phyloP scores from a whole-genome alignment of 257 asterid species.

The Vinca minor region DNA sequence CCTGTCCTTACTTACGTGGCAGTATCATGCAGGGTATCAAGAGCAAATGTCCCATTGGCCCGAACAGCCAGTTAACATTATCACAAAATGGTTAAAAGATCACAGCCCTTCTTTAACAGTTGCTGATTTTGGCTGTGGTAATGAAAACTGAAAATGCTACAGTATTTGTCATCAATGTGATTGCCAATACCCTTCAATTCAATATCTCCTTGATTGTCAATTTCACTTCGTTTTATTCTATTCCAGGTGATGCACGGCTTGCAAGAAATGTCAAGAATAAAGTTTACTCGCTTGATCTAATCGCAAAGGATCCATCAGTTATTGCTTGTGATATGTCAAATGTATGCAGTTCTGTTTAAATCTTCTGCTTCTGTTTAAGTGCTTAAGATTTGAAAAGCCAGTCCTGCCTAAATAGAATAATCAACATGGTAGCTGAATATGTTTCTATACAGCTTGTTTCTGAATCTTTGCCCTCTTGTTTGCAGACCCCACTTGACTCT shows the following conservation, averaged over 20 bases:
- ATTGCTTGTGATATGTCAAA: constrained; percentile 92
- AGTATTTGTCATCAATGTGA: not conserved
- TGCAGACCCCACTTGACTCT: constrained; percentile 76
- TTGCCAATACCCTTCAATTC: constrained; percentile 4
- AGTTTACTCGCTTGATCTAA: constrained; percentile 82
- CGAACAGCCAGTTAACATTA: constrained; percentile 64
- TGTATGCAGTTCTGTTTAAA: constrained; percentile 31
- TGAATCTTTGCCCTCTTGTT: constrained; percentile 11
- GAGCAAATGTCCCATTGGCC: constrained; percentile 95
- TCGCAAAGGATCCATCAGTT: constrained; percentile 71
- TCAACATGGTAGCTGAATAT: not conserved
- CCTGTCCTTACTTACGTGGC: constrained; percentile 29
- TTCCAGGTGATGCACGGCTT: constrained; percentile 81
- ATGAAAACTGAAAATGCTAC: constrained; percentile 14
- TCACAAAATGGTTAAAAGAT: constrained; percentile 70
- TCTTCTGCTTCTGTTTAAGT: not conserved
- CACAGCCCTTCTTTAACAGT: constrained; percentile 56
- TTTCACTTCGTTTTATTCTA: constrained; percentile 4
- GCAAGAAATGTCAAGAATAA: constrained; percentile 75
- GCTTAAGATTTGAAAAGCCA: not conserved
- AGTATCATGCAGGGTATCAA: constrained; percentile 97
- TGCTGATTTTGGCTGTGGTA: constrained; percentile 97
- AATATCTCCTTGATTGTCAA: not conserved
- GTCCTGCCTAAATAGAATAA: not conserved
- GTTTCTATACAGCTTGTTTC: not conserved